Evolutionary conservation across 1,139 yeast genomes (phyloP).

Genomic region (Debaryomyces subglobosus): DNA sequence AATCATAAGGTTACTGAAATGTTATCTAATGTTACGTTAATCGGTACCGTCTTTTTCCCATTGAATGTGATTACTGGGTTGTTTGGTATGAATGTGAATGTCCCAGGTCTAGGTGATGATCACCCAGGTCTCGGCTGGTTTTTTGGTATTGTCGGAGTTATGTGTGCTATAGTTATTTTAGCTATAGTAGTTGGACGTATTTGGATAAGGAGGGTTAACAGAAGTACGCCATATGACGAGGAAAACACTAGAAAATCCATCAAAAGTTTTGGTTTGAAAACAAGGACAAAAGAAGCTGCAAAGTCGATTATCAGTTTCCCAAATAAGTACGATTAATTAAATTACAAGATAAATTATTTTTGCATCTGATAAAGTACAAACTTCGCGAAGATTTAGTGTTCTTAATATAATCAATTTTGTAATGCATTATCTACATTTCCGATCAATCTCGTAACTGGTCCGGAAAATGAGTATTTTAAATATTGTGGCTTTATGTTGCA

Average conservation of each 20-base stretch:
- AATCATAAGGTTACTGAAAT: conserved; percentile 24
- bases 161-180: conserved; percentile 16
- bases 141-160: conserved; percentile 21
- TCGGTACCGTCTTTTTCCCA: conserved; percentile 29
- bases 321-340: conserved; percentile 33
- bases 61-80: conserved; percentile 26
- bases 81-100: conserved; percentile 29
- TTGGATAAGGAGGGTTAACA: conserved; percentile 17
- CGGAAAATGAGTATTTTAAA: not conserved
- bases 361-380: not conserved
- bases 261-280: conserved; percentile 48
- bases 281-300: conserved; percentile 33
- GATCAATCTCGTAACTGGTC: not conserved
- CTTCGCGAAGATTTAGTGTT: not conserved
- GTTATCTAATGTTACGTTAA: conserved; percentile 26
- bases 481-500: not conserved
- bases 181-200: conserved; percentile 16
- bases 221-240: conserved; percentile 14
- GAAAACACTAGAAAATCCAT: conserved; percentile 39
- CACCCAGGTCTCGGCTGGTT: conserved; percentile 17
- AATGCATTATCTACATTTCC: not conserved
- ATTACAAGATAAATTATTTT: not conserved
- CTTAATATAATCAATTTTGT: not conserved
- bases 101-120: conserved; percentile 22
- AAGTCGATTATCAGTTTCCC: conserved; percentile 48